Base-by-base conservation (phyloP, 2,329 filamentous ascomycete species). In the Diaporthe sp. region DNA sequence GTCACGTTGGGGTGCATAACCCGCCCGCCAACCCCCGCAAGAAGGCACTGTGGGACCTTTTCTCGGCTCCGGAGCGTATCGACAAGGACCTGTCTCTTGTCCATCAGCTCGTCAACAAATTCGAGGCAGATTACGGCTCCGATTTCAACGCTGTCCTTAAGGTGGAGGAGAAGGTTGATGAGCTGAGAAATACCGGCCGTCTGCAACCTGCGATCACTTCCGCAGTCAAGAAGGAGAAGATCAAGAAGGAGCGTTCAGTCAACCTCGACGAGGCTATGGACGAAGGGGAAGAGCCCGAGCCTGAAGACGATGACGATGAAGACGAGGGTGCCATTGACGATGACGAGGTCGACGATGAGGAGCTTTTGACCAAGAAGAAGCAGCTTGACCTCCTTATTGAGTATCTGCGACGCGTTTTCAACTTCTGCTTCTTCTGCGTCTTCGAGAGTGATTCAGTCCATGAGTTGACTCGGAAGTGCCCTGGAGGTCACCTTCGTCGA, bases 371-470 rank as follows among this genome's bases (percentile, higher is more conserved):
- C 55, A 97, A 98, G 88, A 98, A 98, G 90, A 98, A 99, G 88
- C 96, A 97, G 81, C 91, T 99, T 68, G 97, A 99, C 85, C 88
- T 99, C 49, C 90, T 98, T 84, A 97, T 98, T 72, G 97, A 99
- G 85, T 99, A 99, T 83, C 90, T 99, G 76, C 95, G 97, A 71
- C 93, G 97, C 22, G 97, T 99, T 71, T 98, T 97, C 89, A 98
- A 97, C 85, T 98, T 99, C 86, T 99, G 97, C 87, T 98, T 99
- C 88, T 99, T 98, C 87, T 99, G 97, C 83, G 97, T 99, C 7
- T 98, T 99, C 80, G 97, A 99, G 85, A 97, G 95, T 82, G 97
- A 99, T 84, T 98, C 96, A 0, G 93, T 98, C 31, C 97, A 99
- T 81, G 97, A 99, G 85, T 88, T 99, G 79, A 96, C 95, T 55